phyloP scores from a whole-genome alignment of 345 rosid genomes.

The Psidium guajava region DNA sequence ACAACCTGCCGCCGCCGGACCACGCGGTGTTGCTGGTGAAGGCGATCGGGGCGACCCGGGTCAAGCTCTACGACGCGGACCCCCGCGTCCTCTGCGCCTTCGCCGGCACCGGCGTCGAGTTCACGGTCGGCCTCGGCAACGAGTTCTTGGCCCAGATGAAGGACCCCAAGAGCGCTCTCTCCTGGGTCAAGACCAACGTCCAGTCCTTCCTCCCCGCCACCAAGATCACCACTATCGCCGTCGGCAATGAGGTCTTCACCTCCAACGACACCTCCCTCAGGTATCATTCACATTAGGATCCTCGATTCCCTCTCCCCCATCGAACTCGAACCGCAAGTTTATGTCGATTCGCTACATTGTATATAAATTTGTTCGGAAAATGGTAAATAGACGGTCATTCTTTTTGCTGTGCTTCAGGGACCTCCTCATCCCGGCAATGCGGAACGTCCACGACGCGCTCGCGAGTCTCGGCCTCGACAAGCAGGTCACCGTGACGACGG shows the following conservation, averaged over 20 bases:
- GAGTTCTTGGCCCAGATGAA: slow-evolving; percentile 24
- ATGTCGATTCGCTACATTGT: not conserved
- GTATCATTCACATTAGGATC: not conserved
- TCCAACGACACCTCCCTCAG: slow-evolving; percentile 18
- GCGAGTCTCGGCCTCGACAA: slow-evolving; percentile 16
- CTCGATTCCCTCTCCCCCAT: not conserved
- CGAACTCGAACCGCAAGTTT: not conserved
- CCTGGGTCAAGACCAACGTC: slow-evolving; percentile 36
- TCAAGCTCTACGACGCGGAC: slow-evolving; percentile 42
- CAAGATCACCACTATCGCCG: slow-evolving; percentile 27
- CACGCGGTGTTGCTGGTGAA: slow-evolving; percentile 29
- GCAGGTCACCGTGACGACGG: slow-evolving; percentile 31
- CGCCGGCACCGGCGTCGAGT: slow-evolving; percentile 28
- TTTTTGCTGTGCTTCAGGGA: not conserved
- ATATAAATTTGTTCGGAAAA: not conserved
- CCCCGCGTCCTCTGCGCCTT: slow-evolving; percentile 31
- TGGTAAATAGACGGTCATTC: not conserved
- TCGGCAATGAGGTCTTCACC: slow-evolving; percentile 40
- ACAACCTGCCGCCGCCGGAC: slow-evolving; percentile 32
- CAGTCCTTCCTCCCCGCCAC: slow-evolving; percentile 32
- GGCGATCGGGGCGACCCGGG: slow-evolving; percentile 27
- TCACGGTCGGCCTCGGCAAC: slow-evolving; percentile 39
- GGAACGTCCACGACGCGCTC: slow-evolving; percentile 21
- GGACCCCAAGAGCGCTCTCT: slow-evolving; percentile 19
- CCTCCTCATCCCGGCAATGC: slow-evolving; percentile 32